Base-by-base conservation (phyloP, 1,284 basidiomycete species). In the Ceratobasidium sp. region DNA sequence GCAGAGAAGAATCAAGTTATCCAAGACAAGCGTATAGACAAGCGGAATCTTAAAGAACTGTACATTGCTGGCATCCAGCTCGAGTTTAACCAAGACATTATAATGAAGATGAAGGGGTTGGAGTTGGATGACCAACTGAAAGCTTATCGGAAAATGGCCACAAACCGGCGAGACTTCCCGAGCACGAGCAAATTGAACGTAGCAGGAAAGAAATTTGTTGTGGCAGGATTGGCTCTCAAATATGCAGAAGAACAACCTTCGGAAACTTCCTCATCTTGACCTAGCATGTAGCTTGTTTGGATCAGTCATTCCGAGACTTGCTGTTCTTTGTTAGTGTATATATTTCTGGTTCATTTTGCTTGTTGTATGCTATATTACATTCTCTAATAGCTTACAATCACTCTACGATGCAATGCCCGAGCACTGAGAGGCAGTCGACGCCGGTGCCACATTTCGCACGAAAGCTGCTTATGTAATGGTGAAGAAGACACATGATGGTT, bases 31-130 rank as follows among this genome's bases (percentile, higher is more conserved):
- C 47, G 47, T 18, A 21, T 26, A 35, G 63, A 64, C 11, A 47
- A 30, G 30, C 28, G 63, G 38, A 35, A 26, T 28, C 30, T 52
- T 52, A 54, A n/a, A 32, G 23, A 50, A 32, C 26, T 52, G 32
- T 41, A 66, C 21, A 47, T 52, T 35, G 47, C 63, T 52, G 47
- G 47, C 2, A 66, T 66, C 26, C 2, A 66, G 35, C 63, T 66
- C 28, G 47, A 50, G 28, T 49, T 66, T 3, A 23, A 50, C n/a
- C 47, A 16, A 14, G 30, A 32, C 5, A n/a, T 26, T 3, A 66
- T 66, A 41, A 30, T 28, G 18, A 66, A 49, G 21, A 52, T 66
- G 63, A 50, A 50, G n/a, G 63, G 63, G 1, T 18, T 32, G 7
- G 26, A 66, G 49, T 35, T 52, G 14, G 21, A 66, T 23, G 30